Evolutionary conservation across 495 filamentous ascomycete species (phyloP), one percentile per base, ranked within the genome.

Genomic region (Penicillium egyptiacum): DNA sequence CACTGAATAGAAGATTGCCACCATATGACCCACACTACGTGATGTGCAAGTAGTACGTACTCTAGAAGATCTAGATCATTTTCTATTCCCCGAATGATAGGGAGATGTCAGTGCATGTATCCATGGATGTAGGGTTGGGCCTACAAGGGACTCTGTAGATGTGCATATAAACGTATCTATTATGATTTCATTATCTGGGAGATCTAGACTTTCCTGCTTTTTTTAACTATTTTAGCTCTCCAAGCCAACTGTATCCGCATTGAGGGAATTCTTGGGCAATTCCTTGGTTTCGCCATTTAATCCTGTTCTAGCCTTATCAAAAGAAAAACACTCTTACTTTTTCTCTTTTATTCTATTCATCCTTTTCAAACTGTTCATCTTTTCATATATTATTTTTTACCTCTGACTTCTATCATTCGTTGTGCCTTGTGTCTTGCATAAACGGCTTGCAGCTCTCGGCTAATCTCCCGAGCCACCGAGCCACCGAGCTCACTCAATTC

Each of bases 1-100:
- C 17, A 49, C n/a, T 48, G 28, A 20, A 26, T 42, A 55, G 28
- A 35, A 5, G 53, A 55, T 55, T 43, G 53, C 53, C 53, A 55
- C 53, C 16, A 8, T 17, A 41, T 37, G 53, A 55, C 53, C 53
- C 53, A 55, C 50, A 20, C 8, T 37, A 28, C 37, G 3, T 39
- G 41, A 35, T 35, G 20, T 16, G 22, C 52, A 44, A 5, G 14
- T 16, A 25, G 42, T 47, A 55, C 52, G 26, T 53, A 28, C 16
- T 43, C 11, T 53, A 43, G 37, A 53, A 19, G 17, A 5, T 53
- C 37, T 53, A 53, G 37, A 19, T 30, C 11, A 37, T 44, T 46
- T 14, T 54, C 41, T n/a, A 37, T 37, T 39, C 7, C 7, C 35
- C 7, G 16, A 20, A 42, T 47, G 26, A 20, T 19, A 47, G 2